Conservation (phyloP, 2,329 filamentous ascomycete species). For the Colletotrichum chrysophilum region DNA sequence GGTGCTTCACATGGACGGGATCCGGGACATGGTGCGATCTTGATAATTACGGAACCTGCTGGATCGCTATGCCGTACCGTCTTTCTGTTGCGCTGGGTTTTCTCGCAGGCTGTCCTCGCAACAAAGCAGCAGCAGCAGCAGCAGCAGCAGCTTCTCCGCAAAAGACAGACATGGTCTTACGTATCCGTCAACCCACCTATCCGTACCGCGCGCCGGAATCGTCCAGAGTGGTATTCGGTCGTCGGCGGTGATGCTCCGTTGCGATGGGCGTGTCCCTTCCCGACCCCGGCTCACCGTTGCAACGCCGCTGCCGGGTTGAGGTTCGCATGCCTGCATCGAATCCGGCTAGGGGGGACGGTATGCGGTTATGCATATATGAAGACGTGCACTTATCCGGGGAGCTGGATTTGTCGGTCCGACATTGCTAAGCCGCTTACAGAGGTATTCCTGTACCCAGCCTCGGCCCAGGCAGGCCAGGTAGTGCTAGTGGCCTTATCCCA, state of each 20-base stretch:
- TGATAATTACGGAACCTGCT: background rate
- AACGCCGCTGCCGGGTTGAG: background rate
- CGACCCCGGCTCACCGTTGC: slow-evolving; percentile 3
- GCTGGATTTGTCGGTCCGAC: background rate
- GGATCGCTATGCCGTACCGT: background rate
- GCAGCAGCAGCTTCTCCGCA: background rate
- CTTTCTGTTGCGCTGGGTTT: background rate
- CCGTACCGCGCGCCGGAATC: background rate
- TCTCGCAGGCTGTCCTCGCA: background rate
- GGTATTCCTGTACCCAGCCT: background rate
- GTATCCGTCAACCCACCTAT: background rate
- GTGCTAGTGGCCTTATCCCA: background rate
- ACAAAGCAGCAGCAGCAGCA: background rate
- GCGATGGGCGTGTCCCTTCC: background rate
- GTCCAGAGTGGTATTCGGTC: slow-evolving; percentile 17
- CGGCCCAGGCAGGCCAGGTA: background rate
- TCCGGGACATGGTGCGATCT: slow-evolving; percentile 9
- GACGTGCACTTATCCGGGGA: background rate
- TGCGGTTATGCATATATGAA: background rate
- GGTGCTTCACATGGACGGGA: slow-evolving; percentile 5
- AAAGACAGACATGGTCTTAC: background rate
- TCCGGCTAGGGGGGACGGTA: background rate
- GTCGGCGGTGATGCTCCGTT: slow-evolving; percentile 9
- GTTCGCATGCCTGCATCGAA: slow-evolving; percentile 1
- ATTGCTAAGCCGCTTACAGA: background rate